Base-by-base conservation (phyloP, 768 basidiomycete genomes). In the Xanthoconium purpureum region DNA sequence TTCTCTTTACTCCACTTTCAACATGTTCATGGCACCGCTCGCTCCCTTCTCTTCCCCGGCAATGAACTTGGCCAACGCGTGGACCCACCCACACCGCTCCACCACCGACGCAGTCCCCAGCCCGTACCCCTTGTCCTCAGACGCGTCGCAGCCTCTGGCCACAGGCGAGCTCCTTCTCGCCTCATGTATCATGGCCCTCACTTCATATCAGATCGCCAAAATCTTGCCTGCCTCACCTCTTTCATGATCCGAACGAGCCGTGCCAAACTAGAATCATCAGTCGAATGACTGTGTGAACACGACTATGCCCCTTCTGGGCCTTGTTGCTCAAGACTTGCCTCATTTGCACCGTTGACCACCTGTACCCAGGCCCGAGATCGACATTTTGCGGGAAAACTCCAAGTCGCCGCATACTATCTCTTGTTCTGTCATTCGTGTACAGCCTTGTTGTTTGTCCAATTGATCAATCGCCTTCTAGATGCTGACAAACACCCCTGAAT, bases 191-290 rank as follows among this genome's bases (percentile, higher is more conserved):
- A 59, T 66, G 68, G 15, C 59, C 24, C 59, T 40, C 51, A 55
- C 58, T 67, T 70, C 28, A 70, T 70, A 68, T 71, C 67, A 62
- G 69, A 63, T 71, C 64, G 64, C 66, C 60, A 67, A 54, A 36
- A 54, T 54, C 59, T 59, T 40, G 3, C 54, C 50, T 57, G 67
- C 69, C 69, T 69, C 66, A 47, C 67, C 64, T 29, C 47, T 13
- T 48, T 68, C 67, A 65, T 69, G 69, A 69, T 70, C 69, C 69
- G 66, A 55, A 47, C 55, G 42, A 54, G 53, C 38, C 54, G 52
- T 36, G 43, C 55, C 56, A 53, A 51, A 32, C 57, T 57, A 29
- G 69, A 62, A 64, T 47, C 50, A 35, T 46, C 50, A 15, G 9
- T 56, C 50, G 64, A 61, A 66, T 65, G 61, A 65, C 52, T 64